Percentiles rank a stretch among this genome's conserved stretches.
phyloP scores from a whole-genome alignment of 164 flowering plant genomes.

The Umbilicus rupestris region DNA sequence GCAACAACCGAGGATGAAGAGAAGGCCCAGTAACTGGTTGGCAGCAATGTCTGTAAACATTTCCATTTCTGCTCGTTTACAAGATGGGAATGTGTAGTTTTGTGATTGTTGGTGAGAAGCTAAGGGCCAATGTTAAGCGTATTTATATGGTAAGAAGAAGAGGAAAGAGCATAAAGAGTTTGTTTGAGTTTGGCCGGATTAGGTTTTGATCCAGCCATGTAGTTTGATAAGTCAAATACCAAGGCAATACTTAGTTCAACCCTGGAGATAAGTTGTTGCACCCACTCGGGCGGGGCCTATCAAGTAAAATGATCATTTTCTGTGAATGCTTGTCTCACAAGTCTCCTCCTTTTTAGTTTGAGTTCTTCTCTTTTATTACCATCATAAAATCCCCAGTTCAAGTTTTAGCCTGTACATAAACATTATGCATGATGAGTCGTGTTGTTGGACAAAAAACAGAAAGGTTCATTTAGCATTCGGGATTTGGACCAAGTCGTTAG shows the following conservation, averaged over 20 bases:
- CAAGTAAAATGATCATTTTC: background rate
- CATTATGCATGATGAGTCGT: too few relatives aligned
- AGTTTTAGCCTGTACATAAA: too few relatives aligned
- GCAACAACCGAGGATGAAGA: background rate
- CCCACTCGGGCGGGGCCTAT: background rate
- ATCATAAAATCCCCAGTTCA: background rate
- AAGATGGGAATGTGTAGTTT: background rate
- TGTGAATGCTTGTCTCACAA: background rate
- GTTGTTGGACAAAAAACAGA: too few relatives aligned
- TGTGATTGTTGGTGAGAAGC: background rate
- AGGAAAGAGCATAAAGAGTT: background rate
- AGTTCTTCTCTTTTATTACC: background rate
- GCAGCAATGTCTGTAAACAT: background rate
- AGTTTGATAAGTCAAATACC: conserved; percentile 1
- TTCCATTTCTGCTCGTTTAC: background rate
- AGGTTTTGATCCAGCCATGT: conserved; percentile 4
- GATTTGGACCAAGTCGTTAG: too few relatives aligned
- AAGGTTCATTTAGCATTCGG: too few relatives aligned
- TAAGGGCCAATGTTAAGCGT: background rate
- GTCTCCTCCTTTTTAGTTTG: background rate
- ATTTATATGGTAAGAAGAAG: background rate
- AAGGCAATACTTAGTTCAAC: conserved; percentile 1
- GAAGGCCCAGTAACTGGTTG: background rate
- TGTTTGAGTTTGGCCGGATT: conserved; percentile 5
- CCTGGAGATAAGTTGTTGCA: conserved; percentile 1